Evolutionary conservation across 352 stramenopile species (phyloP).

Genomic region (Globisporangium emineosum): DNA sequence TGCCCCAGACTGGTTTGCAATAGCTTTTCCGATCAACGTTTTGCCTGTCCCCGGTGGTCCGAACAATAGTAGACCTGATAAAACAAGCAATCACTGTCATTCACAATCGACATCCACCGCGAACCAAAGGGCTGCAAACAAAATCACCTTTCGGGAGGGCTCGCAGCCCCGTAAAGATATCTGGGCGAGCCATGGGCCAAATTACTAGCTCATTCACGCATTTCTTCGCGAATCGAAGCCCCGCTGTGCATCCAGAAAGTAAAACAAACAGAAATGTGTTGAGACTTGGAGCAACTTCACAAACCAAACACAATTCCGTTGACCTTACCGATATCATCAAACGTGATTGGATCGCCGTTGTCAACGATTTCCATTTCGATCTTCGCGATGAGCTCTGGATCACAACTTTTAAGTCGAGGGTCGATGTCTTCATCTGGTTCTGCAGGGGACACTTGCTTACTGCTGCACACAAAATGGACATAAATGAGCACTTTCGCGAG

Average conservation of each 20-base stretch:
- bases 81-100: background rate
- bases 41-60: conserved; percentile 95
- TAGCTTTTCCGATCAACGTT: conserved; percentile 99
- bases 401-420: conserved; percentile 91
- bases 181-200: conserved; percentile 96
- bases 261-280: background rate
- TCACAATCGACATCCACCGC: background rate
- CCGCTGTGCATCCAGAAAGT: conserved; percentile 53
- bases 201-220: conserved; percentile 98
- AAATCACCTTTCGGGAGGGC: conserved; percentile 82
- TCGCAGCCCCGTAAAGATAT: conserved; percentile 96
- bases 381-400: conserved; percentile 94
- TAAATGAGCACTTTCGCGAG: background rate
- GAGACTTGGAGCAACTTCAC: background rate
- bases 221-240: conserved; percentile 96
- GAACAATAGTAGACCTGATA: conserved; percentile 91
- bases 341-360: conserved; percentile 89
- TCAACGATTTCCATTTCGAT: conserved; percentile 98
- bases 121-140: background rate
- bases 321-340: conserved; percentile 94
- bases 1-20: conserved; percentile 95
- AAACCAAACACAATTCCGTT: background rate
- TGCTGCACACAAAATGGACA: conserved; percentile 13
- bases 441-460: conserved; percentile 18
- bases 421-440: conserved; percentile 87